These are phyloP conservation scores for Chlamydomonas sp. DNA, from an alignment of 139 green algal species.

Conservation along the genomic window DNA sequence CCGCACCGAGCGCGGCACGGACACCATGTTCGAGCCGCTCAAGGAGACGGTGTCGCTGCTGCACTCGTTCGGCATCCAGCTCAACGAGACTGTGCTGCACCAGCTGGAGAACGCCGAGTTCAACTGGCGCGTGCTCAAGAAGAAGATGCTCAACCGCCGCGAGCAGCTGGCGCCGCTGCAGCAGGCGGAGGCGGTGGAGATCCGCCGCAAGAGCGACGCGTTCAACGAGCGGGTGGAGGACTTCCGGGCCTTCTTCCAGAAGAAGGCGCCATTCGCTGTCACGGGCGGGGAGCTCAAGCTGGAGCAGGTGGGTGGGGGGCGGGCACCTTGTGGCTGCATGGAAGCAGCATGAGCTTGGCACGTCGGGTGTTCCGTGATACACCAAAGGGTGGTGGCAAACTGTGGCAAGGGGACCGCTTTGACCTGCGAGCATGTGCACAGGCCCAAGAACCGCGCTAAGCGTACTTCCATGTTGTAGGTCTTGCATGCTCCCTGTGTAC, in stretches of 20 bases:
- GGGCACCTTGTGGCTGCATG: too few species aligned
- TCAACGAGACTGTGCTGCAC: slow-evolving; percentile 64
- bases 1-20: slow-evolving; percentile 73
- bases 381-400: neutral
- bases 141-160: slow-evolving; percentile 87
- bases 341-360: too few species aligned
- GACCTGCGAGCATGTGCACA: neutral
- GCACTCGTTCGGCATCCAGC: slow-evolving; percentile 70
- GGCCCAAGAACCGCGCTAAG: too few species aligned
- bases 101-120: slow-evolving; percentile 75
- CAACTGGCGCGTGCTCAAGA: slow-evolving; percentile 80
- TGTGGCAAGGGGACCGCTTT: neutral
- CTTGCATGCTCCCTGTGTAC: too few species aligned
- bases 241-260: slow-evolving; percentile 87
- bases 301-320: slow-evolving; percentile 56
- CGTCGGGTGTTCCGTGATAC: too few species aligned
- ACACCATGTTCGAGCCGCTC: slow-evolving; percentile 90
- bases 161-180: slow-evolving; percentile 80
- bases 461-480: too few species aligned
- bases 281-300: slow-evolving; percentile 65
- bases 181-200: slow-evolving; percentile 81
- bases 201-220: slow-evolving; percentile 81
- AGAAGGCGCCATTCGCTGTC: slow-evolving; percentile 77
- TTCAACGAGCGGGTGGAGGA: slow-evolving; percentile 82
- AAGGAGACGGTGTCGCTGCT: slow-evolving; percentile 80